Percentiles rank a stretch among this genome's conserved stretches.
Conservation (phyloP, 2,329 filamentous ascomycete species). For the Hymenoscyphus scutula region DNA sequence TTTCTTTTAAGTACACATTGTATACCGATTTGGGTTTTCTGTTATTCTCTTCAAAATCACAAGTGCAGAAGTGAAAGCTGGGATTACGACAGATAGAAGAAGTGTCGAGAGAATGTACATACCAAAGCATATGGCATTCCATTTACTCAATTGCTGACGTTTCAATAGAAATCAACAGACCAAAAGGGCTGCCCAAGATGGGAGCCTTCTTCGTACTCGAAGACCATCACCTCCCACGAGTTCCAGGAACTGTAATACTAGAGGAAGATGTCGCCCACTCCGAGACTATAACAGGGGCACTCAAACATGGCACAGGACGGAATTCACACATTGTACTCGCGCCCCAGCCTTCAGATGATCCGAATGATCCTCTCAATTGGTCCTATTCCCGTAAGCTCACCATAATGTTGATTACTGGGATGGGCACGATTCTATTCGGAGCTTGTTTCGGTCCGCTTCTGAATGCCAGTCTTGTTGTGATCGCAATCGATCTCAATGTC, state of each 20-base stretch:
- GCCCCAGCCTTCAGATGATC: conserved; percentile 47
- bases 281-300: conserved; percentile 17
- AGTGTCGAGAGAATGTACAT: not conserved
- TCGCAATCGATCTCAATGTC: conserved; percentile 20
- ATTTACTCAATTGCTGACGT: not conserved
- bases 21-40: not conserved
- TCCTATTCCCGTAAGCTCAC: conserved; percentile 40
- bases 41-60: not conserved
- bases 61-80: not conserved
- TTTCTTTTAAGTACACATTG: not conserved
- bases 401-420: conserved; percentile 41
- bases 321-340: conserved; percentile 22
- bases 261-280: conserved; percentile 24
- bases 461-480: conserved; percentile 21
- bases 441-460: conserved; percentile 20
- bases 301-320: conserved; percentile 26
- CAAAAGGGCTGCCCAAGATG: conserved; percentile 9
- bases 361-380: conserved; percentile 49
- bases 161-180: not conserved
- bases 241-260: conserved; percentile 25
- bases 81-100: not conserved
- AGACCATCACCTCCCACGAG: conserved; percentile 18
- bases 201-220: conserved; percentile 21
- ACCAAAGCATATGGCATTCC: not conserved
- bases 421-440: conserved; percentile 40